Evolutionary conservation across 495 filamentous ascomycete species (phyloP), one percentile per base, ranked within the genome.

Genomic region (Podospora tetraspora): DNA sequence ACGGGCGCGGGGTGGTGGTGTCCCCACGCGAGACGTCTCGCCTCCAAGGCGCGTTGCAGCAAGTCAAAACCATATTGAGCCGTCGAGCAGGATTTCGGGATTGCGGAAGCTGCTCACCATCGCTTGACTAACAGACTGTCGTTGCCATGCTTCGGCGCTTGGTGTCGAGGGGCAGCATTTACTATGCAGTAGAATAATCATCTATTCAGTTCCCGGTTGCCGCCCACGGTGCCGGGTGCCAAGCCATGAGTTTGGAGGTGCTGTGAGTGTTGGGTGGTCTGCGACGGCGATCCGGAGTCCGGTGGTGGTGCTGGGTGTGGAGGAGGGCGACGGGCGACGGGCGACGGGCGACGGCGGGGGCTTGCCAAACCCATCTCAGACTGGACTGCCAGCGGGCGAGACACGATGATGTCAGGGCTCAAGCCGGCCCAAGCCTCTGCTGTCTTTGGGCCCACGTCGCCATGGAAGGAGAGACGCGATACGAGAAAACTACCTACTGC

Each of bases 281-380:
- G 65, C 65, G 57, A 52, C 66, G 64, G 43, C 27, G 59, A 59
- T 67, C 68, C 69, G 71, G 71, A 73, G 71, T 73, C 71, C 71
- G 71, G 63, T 73, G 71, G 69, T 69, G 71, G 66, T 43, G 68
- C 34, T 63, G 65, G 59, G 21, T 25, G 63, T 27, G 57, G 68
- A 37, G 30, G 61, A 12, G 21, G 57, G 59, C 21, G 65, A 29
- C 34, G 27, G 27, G 3, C 27, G 27, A 29, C 27, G 27, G 57
- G 59, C 21, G 65, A 29, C 34, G 27, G 27, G 3, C 27, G 27
- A 29, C 27, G 29, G 25, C 25, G 25, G 29, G 8, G 34, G 13
- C 11, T 13, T 34, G 32, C 34, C 43, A 52, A 52, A n/a, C 43
- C 34, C 37, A 52, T 52, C 19, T n/a, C 43, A 52, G 43, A 52